Base-by-base conservation (phyloP, 2,329 filamentous ascomycete genomes). In the Verticillium albo-atrum region DNA sequence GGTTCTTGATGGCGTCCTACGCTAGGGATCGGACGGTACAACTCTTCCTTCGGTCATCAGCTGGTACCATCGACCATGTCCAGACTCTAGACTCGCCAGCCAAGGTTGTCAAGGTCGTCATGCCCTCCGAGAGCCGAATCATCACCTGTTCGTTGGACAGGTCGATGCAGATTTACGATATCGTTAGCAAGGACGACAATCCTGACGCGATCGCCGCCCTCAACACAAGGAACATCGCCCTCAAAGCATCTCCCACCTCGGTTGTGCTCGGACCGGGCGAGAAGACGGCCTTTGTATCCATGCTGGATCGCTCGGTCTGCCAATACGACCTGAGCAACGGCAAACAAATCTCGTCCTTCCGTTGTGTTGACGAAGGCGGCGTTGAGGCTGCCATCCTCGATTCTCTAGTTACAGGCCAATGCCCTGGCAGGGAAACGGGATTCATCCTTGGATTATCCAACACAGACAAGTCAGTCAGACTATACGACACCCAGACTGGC, bases 81-180 rank as follows among this genome's bases (percentile, higher is more conserved):
- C 95, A 99, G 72, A 99, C 95, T 0, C 84, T 98, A 59, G 94
- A 99, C 66, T 96, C 98, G 73, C 87, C 92, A 30, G 91, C 92
- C 25, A 90, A 91, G 63, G 93, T 99, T 20, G 89, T 84, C 58
- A 87, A 88, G 69, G 81, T 81, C 28, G 76, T 97, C 28, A 80
- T 93, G 9, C 92, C 96, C 60, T 85, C 89, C 3, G 83, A 89
- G 50, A 84, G 92, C 70, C 88, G 82, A 63, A 77, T 98, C 52
- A 81, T 98, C 23, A 97, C 95, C 1, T 93, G 89, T 67, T 97
- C 94, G 2, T 82, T 92, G 55, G 95, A 99, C 73, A 87, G 95
- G 50, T 96, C 92, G 1, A 78, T 97, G 55, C 89, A 97, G 56
- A 81, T 97, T 23, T 85, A 95, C 62, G 90, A 97, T 58, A 77